phyloP scores from a whole-genome alignment of 352 stramenopile species.

The Phytophthora crassamura region DNA sequence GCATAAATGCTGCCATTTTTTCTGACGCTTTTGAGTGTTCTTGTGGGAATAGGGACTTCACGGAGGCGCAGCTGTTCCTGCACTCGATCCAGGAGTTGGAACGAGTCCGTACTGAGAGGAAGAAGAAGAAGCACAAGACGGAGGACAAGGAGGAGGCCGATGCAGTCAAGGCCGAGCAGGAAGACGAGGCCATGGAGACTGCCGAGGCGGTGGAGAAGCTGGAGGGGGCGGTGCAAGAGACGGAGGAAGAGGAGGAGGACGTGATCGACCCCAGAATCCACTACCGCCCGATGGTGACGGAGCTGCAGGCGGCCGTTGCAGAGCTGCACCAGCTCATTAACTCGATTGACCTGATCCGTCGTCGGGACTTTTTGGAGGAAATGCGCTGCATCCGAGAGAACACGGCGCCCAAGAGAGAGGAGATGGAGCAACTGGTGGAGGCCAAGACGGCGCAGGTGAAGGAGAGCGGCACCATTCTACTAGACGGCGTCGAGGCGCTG shows the following conservation, averaged over 20 bases:
- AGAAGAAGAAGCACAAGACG: conserved; percentile 64
- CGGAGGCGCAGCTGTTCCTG: conserved; percentile 81
- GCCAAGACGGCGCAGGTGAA: conserved; percentile 79
- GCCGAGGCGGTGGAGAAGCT: conserved; percentile 28
- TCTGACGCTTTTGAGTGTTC: conserved; percentile 5
- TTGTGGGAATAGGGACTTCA: conserved; percentile 67
- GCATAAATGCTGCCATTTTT: conserved; percentile 1
- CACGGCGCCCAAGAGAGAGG: conserved; percentile 80
- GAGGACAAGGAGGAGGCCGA: conserved; percentile 21
- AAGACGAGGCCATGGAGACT: conserved; percentile 42
- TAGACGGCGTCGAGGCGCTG: conserved; percentile 74
- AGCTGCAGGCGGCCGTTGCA: conserved; percentile 79
- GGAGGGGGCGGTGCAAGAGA: conserved; percentile 30
- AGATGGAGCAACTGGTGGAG: conserved; percentile 82
- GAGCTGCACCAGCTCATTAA: conserved; percentile 90
- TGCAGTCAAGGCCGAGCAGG: conserved; percentile 35
- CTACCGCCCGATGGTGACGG: conserved; percentile 84
- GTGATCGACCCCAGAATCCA: conserved; percentile 88
- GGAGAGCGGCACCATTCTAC: conserved; percentile 76
- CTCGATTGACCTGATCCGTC: conserved; percentile 85
- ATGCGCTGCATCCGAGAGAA: conserved; percentile 89
- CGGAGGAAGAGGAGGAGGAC: conserved; percentile 60
- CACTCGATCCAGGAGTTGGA: conserved; percentile 88
- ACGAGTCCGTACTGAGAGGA: conserved; percentile 56
- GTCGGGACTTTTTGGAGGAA: conserved; percentile 83